A percentile compares a stretch with the other conserved stretches of the same genome.
These are phyloP conservation scores for Mallotus nudiflorus DNA, from an alignment of 345 rosid species.

Conservation along the genomic window DNA sequence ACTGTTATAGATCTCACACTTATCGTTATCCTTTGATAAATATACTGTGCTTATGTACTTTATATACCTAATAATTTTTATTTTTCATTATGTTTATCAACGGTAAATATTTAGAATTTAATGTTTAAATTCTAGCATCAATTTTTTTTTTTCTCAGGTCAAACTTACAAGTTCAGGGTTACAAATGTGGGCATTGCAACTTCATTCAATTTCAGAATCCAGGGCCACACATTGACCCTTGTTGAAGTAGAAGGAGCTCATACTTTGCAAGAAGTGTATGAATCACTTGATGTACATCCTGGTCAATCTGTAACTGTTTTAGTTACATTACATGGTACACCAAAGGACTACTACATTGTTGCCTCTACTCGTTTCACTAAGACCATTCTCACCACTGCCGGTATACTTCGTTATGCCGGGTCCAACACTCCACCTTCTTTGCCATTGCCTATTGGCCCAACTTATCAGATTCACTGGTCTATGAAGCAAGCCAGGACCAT, in stretches of 20 bases:
- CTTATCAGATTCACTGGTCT: constrained; percentile 74
- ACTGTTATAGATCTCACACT: too few relatives aligned
- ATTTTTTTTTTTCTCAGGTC: constrained; percentile 56
- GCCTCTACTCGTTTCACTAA: constrained; percentile 80
- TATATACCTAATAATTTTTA: too few relatives aligned
- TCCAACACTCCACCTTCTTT: constrained; percentile 48
- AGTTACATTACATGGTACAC: constrained; percentile 43
- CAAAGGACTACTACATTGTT: constrained; percentile 62
- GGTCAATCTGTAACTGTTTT: constrained; percentile 72
- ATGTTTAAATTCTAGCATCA: background rate
- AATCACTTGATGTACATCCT: constrained; percentile 70
- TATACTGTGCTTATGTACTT: too few relatives aligned
- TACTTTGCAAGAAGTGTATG: constrained; percentile 61
- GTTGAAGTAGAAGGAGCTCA: constrained; percentile 94
- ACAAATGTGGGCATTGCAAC: constrained; percentile 73
- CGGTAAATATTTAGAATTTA: too few relatives aligned
- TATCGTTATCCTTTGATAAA: too few relatives aligned
- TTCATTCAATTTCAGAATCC: constrained; percentile 81
- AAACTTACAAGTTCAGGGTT: constrained; percentile 66
- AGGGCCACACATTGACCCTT: constrained; percentile 64
- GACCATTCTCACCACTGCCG: constrained; percentile 51
- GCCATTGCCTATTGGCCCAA: constrained; percentile 67
- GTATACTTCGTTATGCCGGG: constrained; percentile 67
- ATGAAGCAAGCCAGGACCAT: constrained; percentile 85
- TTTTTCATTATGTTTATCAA: too few relatives aligned